These are phyloP conservation scores for Elsinoe fawcettii DNA, from an alignment of 2,329 filamentous ascomycete species.

Conservation along the genomic window DNA sequence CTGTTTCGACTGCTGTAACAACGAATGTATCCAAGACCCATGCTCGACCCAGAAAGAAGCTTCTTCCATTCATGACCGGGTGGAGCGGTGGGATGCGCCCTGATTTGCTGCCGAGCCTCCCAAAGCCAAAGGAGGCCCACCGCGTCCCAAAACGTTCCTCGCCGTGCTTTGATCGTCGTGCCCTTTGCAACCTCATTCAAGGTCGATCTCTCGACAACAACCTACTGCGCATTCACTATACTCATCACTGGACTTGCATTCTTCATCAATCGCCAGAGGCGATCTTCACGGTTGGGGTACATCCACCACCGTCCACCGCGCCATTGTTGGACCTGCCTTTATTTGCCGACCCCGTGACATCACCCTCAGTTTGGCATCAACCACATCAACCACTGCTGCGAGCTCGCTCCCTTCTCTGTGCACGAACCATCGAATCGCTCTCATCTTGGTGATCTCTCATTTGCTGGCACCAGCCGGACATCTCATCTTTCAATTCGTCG, in stretches of 20 bases:
- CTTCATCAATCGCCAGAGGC: not conserved
- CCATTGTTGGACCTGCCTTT: not conserved
- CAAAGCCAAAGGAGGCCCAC: constrained; percentile 1
- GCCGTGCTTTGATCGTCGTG: constrained; percentile 4
- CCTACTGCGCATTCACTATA: not conserved
- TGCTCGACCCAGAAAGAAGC: not conserved
- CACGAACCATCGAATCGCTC: not conserved
- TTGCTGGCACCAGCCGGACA: not conserved
- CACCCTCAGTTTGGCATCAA: not conserved
- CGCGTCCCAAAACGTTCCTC: constrained; percentile 8
- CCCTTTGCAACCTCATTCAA: not conserved
- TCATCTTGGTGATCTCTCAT: not conserved
- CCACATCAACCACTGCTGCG: not conserved
- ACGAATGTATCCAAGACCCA: not conserved
- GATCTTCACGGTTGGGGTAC: not conserved
- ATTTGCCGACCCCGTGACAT: not conserved
- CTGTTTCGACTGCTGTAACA: too few species aligned
- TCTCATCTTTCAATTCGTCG: not conserved
- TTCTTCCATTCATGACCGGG: not conserved
- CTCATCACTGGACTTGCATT: not conserved
- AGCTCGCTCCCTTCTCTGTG: not conserved
- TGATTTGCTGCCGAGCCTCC: not conserved
- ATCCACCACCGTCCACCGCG: not conserved
- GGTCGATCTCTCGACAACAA: not conserved
- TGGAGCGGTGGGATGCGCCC: not conserved